phyloP scores from a whole-genome alignment of 352 stramenopile species.

The Pythium pyrilobum region DNA sequence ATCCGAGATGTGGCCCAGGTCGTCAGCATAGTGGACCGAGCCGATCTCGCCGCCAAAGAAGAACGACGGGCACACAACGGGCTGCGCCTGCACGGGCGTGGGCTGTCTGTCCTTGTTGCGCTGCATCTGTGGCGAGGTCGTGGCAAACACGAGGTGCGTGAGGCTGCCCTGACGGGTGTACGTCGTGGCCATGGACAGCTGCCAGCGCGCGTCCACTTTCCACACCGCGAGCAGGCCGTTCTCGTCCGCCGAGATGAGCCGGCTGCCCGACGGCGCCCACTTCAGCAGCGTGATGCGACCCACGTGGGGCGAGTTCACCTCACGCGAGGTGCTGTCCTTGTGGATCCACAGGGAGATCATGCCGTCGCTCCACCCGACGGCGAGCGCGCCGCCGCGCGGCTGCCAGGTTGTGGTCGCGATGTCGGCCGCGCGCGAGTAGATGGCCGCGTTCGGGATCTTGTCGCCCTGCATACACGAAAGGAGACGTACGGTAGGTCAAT shows the following conservation, averaged over 20 bases:
- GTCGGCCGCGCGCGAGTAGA: conserved; percentile 57
- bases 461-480: conserved; percentile 34
- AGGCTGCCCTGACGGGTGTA: conserved; percentile 85
- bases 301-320: conserved; percentile 81
- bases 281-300: conserved; percentile 74
- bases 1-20: conserved; percentile 89
- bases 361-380: conserved; percentile 80
- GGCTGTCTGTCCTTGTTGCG: conserved; percentile 13
- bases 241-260: conserved; percentile 88
- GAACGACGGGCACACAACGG: conserved; percentile 71
- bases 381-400: conserved; percentile 67
- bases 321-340: conserved; percentile 59
- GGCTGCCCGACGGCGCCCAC: conserved; percentile 84
- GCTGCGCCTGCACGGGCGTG: conserved; percentile 17
- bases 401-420: conserved; percentile 87
- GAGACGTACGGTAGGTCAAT: conserved; percentile 25
- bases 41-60: conserved; percentile 93
- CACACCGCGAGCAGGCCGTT: conserved; percentile 80
- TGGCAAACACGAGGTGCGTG: conserved; percentile 86
- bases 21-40: conserved; percentile 88
- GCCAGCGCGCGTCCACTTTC: conserved; percentile 78
- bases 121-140: conserved; percentile 18
- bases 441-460: conserved; percentile 45
- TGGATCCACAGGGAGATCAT: conserved; percentile 83
- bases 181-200: conserved; percentile 72